Conservation (phyloP, 2,329 filamentous ascomycete species). For the Epicoccum nigrum region DNA sequence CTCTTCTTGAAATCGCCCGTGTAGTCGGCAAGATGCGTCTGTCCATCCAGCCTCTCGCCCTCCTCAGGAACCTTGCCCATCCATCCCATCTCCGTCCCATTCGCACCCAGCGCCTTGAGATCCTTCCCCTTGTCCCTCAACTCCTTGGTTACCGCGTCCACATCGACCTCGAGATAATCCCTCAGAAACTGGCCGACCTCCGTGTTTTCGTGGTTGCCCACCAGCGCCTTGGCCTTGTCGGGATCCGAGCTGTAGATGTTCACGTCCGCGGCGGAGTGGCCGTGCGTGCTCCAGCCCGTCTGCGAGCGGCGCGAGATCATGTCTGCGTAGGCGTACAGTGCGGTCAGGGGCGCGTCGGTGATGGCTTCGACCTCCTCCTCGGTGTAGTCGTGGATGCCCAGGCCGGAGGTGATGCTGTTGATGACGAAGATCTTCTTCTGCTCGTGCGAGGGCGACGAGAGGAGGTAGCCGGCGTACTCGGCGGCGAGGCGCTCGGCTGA, state of each 20-base stretch:
- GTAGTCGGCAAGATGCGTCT: constrained; percentile 52
- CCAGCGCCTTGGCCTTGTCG: constrained; percentile 65
- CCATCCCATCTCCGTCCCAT: constrained; percentile 47
- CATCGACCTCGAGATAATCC: constrained; percentile 79
- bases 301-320: constrained; percentile 89
- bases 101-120: constrained; percentile 37
- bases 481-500: constrained; percentile 72
- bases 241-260: constrained; percentile 89
- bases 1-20: constrained; percentile 46
- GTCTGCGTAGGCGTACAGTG: constrained; percentile 72
- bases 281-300: constrained; percentile 92
- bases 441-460: constrained; percentile 40
- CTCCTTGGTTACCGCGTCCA: constrained; percentile 77
- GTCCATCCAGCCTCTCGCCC: constrained; percentile 53
- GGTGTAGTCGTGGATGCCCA: constrained; percentile 78
- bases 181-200: constrained; percentile 85
- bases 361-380: constrained; percentile 73
- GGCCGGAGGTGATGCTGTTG: constrained; percentile 69
- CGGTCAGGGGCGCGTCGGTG: constrained; percentile 61
- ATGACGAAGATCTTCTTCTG: constrained; percentile 66
- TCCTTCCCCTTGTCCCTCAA: constrained; percentile 63
- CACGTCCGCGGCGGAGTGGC: constrained; percentile 87
- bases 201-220: constrained; percentile 93
- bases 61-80: constrained; percentile 51
- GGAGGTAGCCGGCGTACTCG: constrained; percentile 67